phyloP scores from a whole-genome alignment of 345 rosid species.

The Carallia pectinifolia region DNA sequence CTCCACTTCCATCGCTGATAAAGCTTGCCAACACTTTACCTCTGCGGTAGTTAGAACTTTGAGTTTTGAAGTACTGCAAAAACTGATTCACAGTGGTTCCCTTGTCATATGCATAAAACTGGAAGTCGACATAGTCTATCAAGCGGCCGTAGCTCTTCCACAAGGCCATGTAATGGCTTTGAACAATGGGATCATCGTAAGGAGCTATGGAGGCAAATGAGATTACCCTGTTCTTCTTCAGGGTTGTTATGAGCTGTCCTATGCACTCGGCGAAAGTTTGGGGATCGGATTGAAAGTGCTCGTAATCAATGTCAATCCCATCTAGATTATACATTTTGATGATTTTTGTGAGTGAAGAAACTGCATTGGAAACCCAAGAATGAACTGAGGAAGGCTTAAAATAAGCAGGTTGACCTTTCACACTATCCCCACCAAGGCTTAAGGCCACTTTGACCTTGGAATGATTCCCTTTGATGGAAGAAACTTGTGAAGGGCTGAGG shows the following conservation, averaged over 20 bases:
- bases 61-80: background rate
- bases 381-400: background rate
- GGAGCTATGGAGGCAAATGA: slow-evolving; percentile 8
- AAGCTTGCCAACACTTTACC: background rate
- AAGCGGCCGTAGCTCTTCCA: background rate
- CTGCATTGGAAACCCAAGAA: background rate
- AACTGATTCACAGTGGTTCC: background rate
- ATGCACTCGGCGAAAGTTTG: background rate
- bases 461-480: background rate
- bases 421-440: background rate
- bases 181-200: background rate
- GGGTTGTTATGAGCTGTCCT: background rate
- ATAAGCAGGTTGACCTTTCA: background rate
- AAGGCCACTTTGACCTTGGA: background rate
- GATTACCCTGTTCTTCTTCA: background rate
- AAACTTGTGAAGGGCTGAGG: background rate
- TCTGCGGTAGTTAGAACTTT: background rate
- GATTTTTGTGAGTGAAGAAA: background rate
- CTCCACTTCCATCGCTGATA: background rate
- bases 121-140: background rate
- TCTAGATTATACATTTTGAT: background rate
- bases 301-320: background rate
- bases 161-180: slow-evolving; percentile 2
- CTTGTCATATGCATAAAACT: background rate
- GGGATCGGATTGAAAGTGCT: background rate